Evolutionary conservation across 257 asterid species (phyloP).

Genomic region (Solanum medicagineum): DNA sequence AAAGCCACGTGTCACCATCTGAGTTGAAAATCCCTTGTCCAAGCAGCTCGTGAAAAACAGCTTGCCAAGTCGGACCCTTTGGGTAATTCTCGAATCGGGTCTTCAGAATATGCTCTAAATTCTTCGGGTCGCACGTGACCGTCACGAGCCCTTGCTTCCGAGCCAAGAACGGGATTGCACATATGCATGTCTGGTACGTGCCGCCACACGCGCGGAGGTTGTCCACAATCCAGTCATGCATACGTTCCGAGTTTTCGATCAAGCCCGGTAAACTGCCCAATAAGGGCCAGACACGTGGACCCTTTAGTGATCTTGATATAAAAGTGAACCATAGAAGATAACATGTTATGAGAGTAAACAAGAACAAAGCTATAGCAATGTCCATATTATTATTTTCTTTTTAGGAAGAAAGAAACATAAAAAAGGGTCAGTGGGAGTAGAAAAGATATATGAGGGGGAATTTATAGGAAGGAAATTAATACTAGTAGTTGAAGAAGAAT

Average conservation of each 20-base stretch:
- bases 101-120: slow-evolving; percentile 74
- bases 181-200: slow-evolving; percentile 90
- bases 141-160: slow-evolving; percentile 83
- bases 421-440: background rate
- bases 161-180: slow-evolving; percentile 79
- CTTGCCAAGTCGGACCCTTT: slow-evolving; percentile 94
- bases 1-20: slow-evolving; percentile 90
- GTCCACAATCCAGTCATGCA: slow-evolving; percentile 93
- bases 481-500: background rate
- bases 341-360: slow-evolving; percentile 53
- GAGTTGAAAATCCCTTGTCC: slow-evolving; percentile 91
- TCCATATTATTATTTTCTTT: slow-evolving; percentile 30
- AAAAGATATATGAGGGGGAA: background rate
- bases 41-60: slow-evolving; percentile 74
- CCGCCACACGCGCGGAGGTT: slow-evolving; percentile 87
- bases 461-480: slow-evolving; percentile 44
- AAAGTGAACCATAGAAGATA: slow-evolving; percentile 81
- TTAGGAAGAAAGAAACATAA: too few species aligned
- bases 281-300: slow-evolving; percentile 89
- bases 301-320: slow-evolving; percentile 74
- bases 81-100: slow-evolving; percentile 90
- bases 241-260: slow-evolving; percentile 58
- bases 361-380: slow-evolving; percentile 37
- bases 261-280: slow-evolving; percentile 86
- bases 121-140: slow-evolving; percentile 85